Base-by-base conservation (phyloP, 257 asterid genomes). In the Apocynum venetum region DNA sequence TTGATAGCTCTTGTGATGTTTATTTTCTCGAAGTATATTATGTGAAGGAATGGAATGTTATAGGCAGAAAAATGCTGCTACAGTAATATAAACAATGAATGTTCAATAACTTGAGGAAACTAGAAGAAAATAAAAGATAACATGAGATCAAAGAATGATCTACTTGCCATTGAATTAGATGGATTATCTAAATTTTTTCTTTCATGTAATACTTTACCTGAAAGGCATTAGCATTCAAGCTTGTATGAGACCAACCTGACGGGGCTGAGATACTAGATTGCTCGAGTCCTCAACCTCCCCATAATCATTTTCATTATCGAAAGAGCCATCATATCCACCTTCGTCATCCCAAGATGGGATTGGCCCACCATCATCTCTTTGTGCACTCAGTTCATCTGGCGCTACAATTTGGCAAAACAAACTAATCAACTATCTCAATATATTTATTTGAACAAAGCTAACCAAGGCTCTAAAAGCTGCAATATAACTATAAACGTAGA, bases 181-280 rank as follows among this genome's bases (percentile, higher is more conserved):
- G 8, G 51, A 66, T 15, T 17, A 15, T 40, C 13, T 17, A 7
- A 5, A 38, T 13, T 66, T 66, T 2, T 41, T 51, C 51, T 40
- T 41, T 55, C 31, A 17, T 49, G 53, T 49, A 25, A 25, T 61
- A 11, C 43, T 31, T 61, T 0, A 61, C 5, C 5, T 1, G 1
- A 31, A 35, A 61, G 31, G 31, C 31, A 25, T 25, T 25, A 25
- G 31, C 31, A 0, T 25, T 51, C 53, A 19, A 31, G 75, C 43
- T 46, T 7, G 36, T 8, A 59, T 17, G 7, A 72, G 66, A 81
- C 89, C 40, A 82, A 93, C 99, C 99, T 93, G 98, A 36, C 98
- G 98, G 72, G 98, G 98, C 84, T 93, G 98, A 83, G 97, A 93
- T 79, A 95, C 92, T 78, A 95, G 97, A 46, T 81, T 83, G 80